Base-by-base conservation (phyloP, 495 filamentous ascomycete genomes). In the Sporormia fimetaria region DNA sequence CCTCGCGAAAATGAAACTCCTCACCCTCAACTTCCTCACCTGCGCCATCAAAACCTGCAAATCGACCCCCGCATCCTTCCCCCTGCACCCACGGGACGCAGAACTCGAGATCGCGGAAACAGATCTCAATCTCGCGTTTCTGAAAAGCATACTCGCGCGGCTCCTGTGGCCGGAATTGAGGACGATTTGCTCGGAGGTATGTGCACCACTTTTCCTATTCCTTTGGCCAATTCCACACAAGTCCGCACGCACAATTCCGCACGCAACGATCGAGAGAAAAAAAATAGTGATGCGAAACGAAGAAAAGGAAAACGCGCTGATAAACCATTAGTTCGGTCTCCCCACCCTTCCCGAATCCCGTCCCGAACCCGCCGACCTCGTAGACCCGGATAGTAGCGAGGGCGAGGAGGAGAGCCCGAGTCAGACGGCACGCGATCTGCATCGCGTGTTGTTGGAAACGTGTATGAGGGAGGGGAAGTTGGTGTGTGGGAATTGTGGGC, bases 41-140 rank as follows among this genome's bases (percentile, higher is more conserved):
- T 99, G 90, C 71, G 87, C 90, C 15, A 80, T 93, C 52, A 94
- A 93, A 63, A 63, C 81, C 24, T 99, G 90, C 78, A 94, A 94
- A 63, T 66, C 76, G 39, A 73, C 74, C 6, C 60, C 76, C 7
- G 61, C 67, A 23, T 80, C 87, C 7, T 95, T 93, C 54, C 87
- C 92, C 0, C 69, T 96, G 15, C 92, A 95, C 59, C 87, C 88
- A 33, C 74, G 75, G 37, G 87, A 95, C 46, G 87, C 82, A 37
- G 87, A 94, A 58, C 75, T 98, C 11, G 85, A 80, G 50, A 74
- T 79, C 36, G 75, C 85, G 37, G 83, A 88, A 36, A 61, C 83
- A 37, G 80, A 87, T 31, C 68, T 86, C 60, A 85, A 92, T 58
- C 69, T 81, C 4, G 61, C 73, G 22, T 81, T 96, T 44, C 62